Base-by-base conservation (phyloP, 192 early-diverging fungal genomes). In the Haplosporangium gracile region DNA sequence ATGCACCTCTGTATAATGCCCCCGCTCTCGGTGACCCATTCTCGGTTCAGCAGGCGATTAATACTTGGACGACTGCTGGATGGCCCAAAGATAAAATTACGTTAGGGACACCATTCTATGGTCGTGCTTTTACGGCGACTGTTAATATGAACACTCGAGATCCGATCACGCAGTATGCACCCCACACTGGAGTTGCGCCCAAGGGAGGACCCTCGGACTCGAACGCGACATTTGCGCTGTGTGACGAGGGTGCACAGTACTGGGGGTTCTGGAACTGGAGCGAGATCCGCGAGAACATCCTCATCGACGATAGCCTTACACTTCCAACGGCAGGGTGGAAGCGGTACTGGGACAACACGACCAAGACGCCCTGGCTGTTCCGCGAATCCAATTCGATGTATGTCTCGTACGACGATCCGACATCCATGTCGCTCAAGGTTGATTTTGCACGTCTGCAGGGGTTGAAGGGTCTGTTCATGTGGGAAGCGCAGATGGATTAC, bases 341-440 rank as follows among this genome's bases (percentile, higher is more conserved):
- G 68, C 82, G 93, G 2, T 75, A 92, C 53, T 95, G 91, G 90
- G 93, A 95, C 69, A 75, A 91, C 16, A 75, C 74, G 40, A 87
- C 92, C 5, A 77, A 89, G 18, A 93, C 91, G 2, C 94, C 94
- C 11, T 95, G 93, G 89, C 79, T 95, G 74, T 95, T 91, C 42
- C 93, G 92, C 55, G 88, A 90, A n/a, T 83, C 87, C 11, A 87
- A 88, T 55, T 89, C 90, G 24, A 82, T 89, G 4, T 95, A 91
- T 57, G 88, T 95, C 26, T 92, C 93, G 16, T 95, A 94, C 70
- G 94, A 95, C 49, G 94, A 95, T 68, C 93, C 90, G 4, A 76
- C 82, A 22, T 93, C 93, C 7, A 39, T 95, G 1, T 75, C 76
- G 3, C 76, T 82, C 40, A 95, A 95, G 74, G 92, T 93, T 6